Percentiles rank a stretch among this genome's conserved stretches.
These are phyloP conservation scores for Prunus mongolica DNA, from an alignment of 306 rosid genomes.

Conservation along the genomic window DNA sequence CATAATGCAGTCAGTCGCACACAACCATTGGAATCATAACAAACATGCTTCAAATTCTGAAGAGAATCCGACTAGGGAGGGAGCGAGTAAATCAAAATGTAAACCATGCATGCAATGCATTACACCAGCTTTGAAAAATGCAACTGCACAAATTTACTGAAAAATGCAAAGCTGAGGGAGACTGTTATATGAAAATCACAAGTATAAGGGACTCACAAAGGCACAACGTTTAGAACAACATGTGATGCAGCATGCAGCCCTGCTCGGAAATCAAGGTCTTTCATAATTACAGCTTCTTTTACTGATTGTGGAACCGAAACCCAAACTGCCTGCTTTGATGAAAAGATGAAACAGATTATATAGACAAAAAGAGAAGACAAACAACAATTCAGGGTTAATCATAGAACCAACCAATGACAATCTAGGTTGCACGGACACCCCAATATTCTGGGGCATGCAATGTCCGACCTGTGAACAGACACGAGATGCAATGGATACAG, in stretches of 20 bases:
- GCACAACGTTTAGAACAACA: slow-evolving; percentile 85
- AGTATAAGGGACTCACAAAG: slow-evolving; percentile 61
- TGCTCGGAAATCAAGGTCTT: slow-evolving; percentile 74
- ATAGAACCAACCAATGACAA: background rate
- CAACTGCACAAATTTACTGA: background rate
- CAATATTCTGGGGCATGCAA: too few species aligned
- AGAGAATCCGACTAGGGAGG: background rate
- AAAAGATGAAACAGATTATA: slow-evolving; percentile 13
- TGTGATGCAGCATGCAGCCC: slow-evolving; percentile 98
- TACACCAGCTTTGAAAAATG: background rate
- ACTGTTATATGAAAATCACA: background rate
- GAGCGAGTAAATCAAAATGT: background rate
- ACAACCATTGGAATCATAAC: background rate
- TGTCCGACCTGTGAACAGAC: too few species aligned
- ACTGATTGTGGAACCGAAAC: slow-evolving; percentile 69
- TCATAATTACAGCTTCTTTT: slow-evolving; percentile 49
- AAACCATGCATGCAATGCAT: background rate
- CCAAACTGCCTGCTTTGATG: slow-evolving; percentile 80
- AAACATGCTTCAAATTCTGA: background rate
- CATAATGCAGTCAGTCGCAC: slow-evolving; percentile 19
- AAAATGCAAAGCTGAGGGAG: background rate
- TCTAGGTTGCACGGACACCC: too few species aligned
- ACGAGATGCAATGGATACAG: too few species aligned
- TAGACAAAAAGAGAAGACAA: background rate
- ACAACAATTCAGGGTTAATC: slow-evolving; percentile 6